A percentile compares a stretch with the other conserved stretches of the same genome.
These are phyloP conservation scores for Pontederia crassipes DNA, from an alignment of 176 grass and related monocot genomes.

Conservation along the genomic window DNA sequence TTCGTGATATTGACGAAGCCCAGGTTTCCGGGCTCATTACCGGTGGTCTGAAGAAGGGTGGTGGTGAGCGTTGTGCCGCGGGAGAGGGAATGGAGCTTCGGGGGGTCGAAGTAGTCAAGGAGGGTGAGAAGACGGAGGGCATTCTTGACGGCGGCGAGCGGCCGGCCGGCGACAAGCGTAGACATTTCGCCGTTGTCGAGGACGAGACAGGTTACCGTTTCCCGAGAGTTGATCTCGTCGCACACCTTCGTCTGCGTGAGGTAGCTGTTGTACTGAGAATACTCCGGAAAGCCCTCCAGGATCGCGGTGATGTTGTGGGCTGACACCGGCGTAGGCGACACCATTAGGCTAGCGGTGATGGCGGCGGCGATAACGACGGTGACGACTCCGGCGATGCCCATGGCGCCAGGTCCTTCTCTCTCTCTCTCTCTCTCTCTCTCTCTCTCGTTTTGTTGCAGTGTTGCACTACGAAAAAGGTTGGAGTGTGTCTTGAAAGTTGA, in stretches of 20 bases:
- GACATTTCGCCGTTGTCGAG: slow-evolving; percentile 84
- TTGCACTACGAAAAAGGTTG: too few relatives aligned
- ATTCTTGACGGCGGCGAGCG: slow-evolving; percentile 74
- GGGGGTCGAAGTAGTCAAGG: slow-evolving; percentile 85
- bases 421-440: too few relatives aligned
- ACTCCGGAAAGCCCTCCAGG: slow-evolving; percentile 55
- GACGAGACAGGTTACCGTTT: slow-evolving; percentile 73
- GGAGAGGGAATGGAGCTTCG: slow-evolving; percentile 82
- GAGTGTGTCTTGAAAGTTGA: too few relatives aligned
- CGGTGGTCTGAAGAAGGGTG: slow-evolving; percentile 93
- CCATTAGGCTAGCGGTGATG: neutral
- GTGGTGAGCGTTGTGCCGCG: slow-evolving; percentile 64
- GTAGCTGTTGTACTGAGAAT: slow-evolving; percentile 80
- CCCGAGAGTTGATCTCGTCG: slow-evolving; percentile 87
- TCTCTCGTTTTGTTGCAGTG: too few relatives aligned
- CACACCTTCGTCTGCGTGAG: slow-evolving; percentile 89
- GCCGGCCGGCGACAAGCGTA: slow-evolving; percentile 60
- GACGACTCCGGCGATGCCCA: slow-evolving; percentile 20
- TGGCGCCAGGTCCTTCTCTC: neutral
- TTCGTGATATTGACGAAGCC: slow-evolving; percentile 97
- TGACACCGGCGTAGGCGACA: neutral
- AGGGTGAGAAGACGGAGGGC: slow-evolving; percentile 84
- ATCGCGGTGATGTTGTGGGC: slow-evolving; percentile 87
- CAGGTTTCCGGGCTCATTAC: slow-evolving; percentile 61
- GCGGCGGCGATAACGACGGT: neutral